Percentiles rank a stretch among this genome's conserved stretches.
Conservation (phyloP, 148 eudicot genomes). For the Camellia japonica region DNA sequence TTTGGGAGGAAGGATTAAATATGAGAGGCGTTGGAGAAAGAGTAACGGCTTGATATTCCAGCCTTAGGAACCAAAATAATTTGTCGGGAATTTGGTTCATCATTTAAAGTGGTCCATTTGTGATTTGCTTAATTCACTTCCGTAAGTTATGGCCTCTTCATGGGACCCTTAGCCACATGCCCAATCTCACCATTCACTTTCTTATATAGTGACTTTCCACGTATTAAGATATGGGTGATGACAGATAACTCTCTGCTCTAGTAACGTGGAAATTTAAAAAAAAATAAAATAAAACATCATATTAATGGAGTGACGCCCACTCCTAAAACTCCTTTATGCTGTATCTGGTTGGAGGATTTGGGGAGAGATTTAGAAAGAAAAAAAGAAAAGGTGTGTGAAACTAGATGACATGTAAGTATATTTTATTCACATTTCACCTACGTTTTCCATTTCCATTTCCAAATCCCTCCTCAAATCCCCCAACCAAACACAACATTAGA, state of each 20-base stretch:
- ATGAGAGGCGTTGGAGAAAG: conserved; percentile 33
- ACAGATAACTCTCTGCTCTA: neutral
- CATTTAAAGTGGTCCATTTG: neutral
- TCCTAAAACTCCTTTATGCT: too few relatives aligned
- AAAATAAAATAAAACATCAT: too few relatives aligned
- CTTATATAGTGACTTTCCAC: neutral
- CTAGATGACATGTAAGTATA: too few relatives aligned
- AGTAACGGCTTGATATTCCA: conserved; percentile 42
- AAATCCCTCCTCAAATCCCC: too few relatives aligned
- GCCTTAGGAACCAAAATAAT: conserved; percentile 25
- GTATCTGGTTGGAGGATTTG: too few relatives aligned
- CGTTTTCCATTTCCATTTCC: too few relatives aligned
- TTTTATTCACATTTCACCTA: too few relatives aligned
- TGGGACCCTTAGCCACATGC: neutral
- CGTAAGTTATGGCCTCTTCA: conserved; percentile 27
- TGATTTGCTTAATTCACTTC: conserved; percentile 23
- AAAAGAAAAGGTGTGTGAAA: too few relatives aligned
- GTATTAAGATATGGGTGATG: neutral
- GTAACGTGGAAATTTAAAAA: too few relatives aligned
- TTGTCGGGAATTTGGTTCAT: neutral
- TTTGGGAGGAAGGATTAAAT: neutral
- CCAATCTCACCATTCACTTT: neutral
- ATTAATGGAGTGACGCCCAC: too few relatives aligned
- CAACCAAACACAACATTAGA: too few relatives aligned
- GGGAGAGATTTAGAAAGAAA: too few relatives aligned